Conservation (phyloP, 2,329 filamentous ascomycete species). For the Sordariomycetes sp. region DNA sequence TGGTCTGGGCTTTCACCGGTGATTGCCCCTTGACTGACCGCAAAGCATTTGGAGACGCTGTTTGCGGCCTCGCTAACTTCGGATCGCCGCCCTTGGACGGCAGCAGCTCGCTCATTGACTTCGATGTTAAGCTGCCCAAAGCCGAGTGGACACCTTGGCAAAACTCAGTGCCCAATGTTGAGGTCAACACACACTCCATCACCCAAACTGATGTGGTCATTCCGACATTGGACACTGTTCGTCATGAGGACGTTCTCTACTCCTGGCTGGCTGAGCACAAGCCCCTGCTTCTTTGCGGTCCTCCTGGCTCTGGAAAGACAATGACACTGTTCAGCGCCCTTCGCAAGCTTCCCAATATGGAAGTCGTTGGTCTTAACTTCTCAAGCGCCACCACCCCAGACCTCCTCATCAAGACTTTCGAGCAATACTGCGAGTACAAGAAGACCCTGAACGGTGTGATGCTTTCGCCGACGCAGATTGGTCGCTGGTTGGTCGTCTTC, state of each 20-base stretch:
- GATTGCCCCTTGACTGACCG: constrained; percentile 86
- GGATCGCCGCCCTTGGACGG: constrained; percentile 75
- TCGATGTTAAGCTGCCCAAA: constrained; percentile 78
- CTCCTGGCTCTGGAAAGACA: constrained; percentile 97
- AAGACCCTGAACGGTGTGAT: constrained; percentile 96
- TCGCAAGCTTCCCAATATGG: constrained; percentile 95
- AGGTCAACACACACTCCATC: constrained; percentile 97
- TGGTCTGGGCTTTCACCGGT: constrained; percentile 93
- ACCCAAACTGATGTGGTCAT: constrained; percentile 98
- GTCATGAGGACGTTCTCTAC: constrained; percentile 98
- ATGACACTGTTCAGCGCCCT: constrained; percentile 99
- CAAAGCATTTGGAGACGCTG: constrained; percentile 78
- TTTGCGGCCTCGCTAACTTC: constrained; percentile 75
- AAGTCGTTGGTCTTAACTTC: constrained; percentile 98
- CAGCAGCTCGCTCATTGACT: constrained; percentile 85
- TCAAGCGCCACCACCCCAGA: constrained; percentile 97
- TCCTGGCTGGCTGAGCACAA: constrained; percentile 99
- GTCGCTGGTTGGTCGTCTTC: constrained; percentile 96
- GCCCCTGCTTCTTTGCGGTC: constrained; percentile 89
- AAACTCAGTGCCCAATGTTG: constrained; percentile 84
- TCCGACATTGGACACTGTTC: constrained; percentile 91
- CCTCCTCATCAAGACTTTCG: constrained; percentile 96
- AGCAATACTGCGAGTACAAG: constrained; percentile 99
- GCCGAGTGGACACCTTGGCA: constrained; percentile 92
- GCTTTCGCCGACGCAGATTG: constrained; percentile 91